Evolutionary conservation across 805 yeast species (phyloP).

Genomic region (Metschnikowia vanudenii): DNA sequence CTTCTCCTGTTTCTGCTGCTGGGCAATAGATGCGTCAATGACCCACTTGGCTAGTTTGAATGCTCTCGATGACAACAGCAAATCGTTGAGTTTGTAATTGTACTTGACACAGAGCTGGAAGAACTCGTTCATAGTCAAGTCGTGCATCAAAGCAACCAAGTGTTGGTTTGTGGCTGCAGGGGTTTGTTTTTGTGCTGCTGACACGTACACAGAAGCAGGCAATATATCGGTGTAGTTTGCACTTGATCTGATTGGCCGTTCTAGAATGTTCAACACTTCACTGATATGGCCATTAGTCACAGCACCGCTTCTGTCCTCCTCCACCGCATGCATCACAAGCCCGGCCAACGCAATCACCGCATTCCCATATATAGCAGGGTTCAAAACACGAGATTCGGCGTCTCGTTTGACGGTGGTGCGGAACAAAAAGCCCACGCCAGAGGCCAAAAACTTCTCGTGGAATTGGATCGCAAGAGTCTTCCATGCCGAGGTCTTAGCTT

Average conservation of each 20-base stretch:
- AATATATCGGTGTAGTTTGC: constrained; percentile 35
- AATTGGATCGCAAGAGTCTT: constrained; percentile 8
- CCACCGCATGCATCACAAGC: constrained; percentile 56
- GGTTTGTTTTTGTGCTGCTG: constrained; percentile 23
- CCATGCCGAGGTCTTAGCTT: background rate
- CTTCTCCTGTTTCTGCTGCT: constrained; percentile 33
- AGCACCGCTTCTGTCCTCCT: constrained; percentile 59
- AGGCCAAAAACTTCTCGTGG: constrained; percentile 27
- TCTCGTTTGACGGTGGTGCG: constrained; percentile 47
- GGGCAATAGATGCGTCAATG: constrained; percentile 60
- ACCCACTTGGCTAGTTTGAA: constrained; percentile 72
- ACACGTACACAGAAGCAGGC: constrained; percentile 50
- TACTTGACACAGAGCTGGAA: constrained; percentile 63
- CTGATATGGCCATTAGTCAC: constrained; percentile 53
- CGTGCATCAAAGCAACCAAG: constrained; percentile 56
- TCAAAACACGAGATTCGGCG: constrained; percentile 58
- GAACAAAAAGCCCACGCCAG: constrained; percentile 37
- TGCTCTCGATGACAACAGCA: constrained; percentile 60
- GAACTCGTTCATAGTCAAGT: constrained; percentile 61
- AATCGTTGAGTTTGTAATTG: constrained; percentile 61
- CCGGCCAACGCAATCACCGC: constrained; percentile 61
- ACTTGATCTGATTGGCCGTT: constrained; percentile 51
- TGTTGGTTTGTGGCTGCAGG: constrained; percentile 28
- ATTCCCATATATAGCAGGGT: constrained; percentile 58
- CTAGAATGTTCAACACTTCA: constrained; percentile 58